Base-by-base conservation (phyloP, 2,329 filamentous ascomycete genomes). In the Pseudocercospora macadamiae region DNA sequence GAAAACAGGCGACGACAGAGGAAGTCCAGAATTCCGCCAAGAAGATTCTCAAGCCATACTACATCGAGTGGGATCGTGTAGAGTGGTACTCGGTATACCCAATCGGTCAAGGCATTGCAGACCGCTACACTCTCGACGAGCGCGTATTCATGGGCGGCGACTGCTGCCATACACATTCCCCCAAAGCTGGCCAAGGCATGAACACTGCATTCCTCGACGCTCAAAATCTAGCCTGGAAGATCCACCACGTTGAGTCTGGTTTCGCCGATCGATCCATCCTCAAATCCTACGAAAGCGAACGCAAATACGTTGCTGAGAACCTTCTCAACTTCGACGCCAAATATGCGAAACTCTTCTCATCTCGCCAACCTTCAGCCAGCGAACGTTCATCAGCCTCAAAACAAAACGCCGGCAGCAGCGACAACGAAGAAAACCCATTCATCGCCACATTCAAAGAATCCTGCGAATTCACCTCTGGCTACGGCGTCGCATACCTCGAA, bases 161-260 rank as follows among this genome's bases (percentile, higher is more conserved):
- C 70, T 82, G 80, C 62, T 87, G 84, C 74, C 85, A 87, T 71
- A 87, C 85, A 2, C 85, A 87, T 72, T 74, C 71, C 55, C 85
- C 85, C 55, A 88, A 87, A 73, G 85, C 85, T 12, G 85, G 85
- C 14, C 85, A 87, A 68, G 85, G 85, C 57, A 87, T 84, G 82
- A 84, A 84, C 76, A 84, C 83, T 64, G 80, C 84, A 19, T 83
- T 83, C 75, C 74, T 82, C 48, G 80, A 82, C 68, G 91, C 91
- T 0, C 85, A 91, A 60, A 97, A 97, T 74, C 81, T 97, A 37
- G 93, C 93, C 6, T 97, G 93, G 93, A 97, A 97, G 79, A 90
- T 97, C 52, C 93, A 96, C 72, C 87, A 90, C 32, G 93, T 97
- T 8, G 92, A 96, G 72, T 82, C 83, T 23, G 91, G 91, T 10